A percentile compares a stretch with the other conserved stretches of the same genome.
phyloP scores from a whole-genome alignment of 192 early-diverging fungal species.

The Geosiphon pyriformis region DNA sequence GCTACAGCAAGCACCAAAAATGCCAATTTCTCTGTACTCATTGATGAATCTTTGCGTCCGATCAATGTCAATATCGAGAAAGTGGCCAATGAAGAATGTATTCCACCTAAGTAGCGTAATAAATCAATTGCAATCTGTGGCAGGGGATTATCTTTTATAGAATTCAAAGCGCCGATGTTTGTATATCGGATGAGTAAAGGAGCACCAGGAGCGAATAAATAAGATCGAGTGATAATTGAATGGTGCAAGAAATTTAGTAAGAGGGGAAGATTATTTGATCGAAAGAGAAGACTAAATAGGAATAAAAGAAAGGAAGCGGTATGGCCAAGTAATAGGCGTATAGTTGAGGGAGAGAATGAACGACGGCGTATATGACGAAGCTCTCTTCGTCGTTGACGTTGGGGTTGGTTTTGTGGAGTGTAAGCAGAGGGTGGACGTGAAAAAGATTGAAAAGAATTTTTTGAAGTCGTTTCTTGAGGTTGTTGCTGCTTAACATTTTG shows the following conservation, averaged over 20 bases:
- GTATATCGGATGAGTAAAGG: background rate
- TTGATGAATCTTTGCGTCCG: conserved; percentile 4
- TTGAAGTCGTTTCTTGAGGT: too few relatives aligned
- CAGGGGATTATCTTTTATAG: background rate
- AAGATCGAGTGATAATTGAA: background rate
- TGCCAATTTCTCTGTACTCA: conserved; percentile 10
- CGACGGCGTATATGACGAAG: background rate
- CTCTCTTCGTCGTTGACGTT: background rate
- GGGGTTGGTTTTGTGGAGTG: background rate
- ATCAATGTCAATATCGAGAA: conserved; percentile 7
- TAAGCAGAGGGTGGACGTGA: too few relatives aligned
- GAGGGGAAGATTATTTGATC: conserved; percentile 18
- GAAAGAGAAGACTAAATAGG: conserved; percentile 6
- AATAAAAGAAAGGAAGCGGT: background rate
- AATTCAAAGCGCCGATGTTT: too few relatives aligned
- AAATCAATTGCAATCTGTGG: conserved; percentile 7
- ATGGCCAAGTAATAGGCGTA: conserved; percentile 7
- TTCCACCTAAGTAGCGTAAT: conserved; percentile 1
- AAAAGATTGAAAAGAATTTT: too few relatives aligned
- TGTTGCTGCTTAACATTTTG: too few relatives aligned
- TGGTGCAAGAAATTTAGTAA: conserved; percentile 13
- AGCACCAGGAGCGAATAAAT: background rate
- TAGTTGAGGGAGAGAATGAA: conserved; percentile 9
- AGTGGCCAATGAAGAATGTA: background rate
- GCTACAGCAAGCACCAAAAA: conserved; percentile 5